Evolutionary conservation across 1,139 yeast species (phyloP).

Genomic region (Saccharomyces pastorianus): DNA sequence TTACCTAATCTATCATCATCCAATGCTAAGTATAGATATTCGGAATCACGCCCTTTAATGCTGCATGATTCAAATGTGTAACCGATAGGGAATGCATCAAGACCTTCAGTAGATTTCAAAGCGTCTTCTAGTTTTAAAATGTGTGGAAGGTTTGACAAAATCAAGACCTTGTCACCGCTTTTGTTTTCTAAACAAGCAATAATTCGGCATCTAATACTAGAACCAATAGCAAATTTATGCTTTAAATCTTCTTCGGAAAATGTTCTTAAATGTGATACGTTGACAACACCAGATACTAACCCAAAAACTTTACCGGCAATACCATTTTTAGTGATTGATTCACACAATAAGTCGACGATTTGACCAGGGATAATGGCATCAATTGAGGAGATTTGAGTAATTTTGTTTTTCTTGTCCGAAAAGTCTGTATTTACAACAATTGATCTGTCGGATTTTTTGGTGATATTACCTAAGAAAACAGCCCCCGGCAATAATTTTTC

Average conservation of each 20-base stretch:
- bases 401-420: slow-evolving; percentile 38
- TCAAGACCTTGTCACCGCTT: slow-evolving; percentile 51
- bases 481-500: slow-evolving; percentile 34
- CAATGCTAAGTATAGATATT: slow-evolving; percentile 49
- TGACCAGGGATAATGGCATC: slow-evolving; percentile 83
- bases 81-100: slow-evolving; percentile 75
- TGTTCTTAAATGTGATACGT: slow-evolving; percentile 54
- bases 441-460: slow-evolving; percentile 49
- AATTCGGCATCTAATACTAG: slow-evolving; percentile 60
- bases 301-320: slow-evolving; percentile 61
- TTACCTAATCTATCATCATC: slow-evolving; percentile 56
- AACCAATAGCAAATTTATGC: slow-evolving; percentile 59
- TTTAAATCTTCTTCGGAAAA: slow-evolving; percentile 44
- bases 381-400: slow-evolving; percentile 55
- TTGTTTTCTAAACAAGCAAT: slow-evolving; percentile 46
- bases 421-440: slow-evolving; percentile 46
- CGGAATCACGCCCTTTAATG: slow-evolving; percentile 50
- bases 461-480: slow-evolving; percentile 45
- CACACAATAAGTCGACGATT: slow-evolving; percentile 63
- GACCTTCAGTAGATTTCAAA: slow-evolving; percentile 23
- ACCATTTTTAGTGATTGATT: slow-evolving; percentile 56
- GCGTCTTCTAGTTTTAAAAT: slow-evolving; percentile 33
- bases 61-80: slow-evolving; percentile 56
- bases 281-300: slow-evolving; percentile 62
- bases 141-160: slow-evolving; percentile 58